A percentile compares a stretch with the other conserved stretches of the same genome.
Conservation (phyloP, 179 eudicot genomes). For the Spinacia oleracea region DNA sequence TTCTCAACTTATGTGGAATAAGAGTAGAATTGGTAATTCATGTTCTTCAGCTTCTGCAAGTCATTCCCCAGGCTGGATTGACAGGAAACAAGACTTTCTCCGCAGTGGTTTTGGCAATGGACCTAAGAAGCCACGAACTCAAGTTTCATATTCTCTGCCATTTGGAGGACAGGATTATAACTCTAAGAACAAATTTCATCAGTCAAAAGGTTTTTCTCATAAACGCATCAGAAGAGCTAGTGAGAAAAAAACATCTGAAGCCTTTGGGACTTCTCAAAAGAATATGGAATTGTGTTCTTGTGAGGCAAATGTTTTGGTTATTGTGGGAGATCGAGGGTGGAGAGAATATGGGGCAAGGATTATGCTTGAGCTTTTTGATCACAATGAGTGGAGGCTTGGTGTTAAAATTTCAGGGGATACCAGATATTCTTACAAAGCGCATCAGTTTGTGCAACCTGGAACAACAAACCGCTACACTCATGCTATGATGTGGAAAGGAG, state of each 20-base stretch:
- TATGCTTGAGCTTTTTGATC: constrained; percentile 65
- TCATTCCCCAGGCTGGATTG: constrained; percentile 41
- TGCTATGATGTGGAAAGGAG: constrained; percentile 99
- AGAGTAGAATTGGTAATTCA: constrained; percentile 32
- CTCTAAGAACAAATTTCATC: constrained; percentile 41
- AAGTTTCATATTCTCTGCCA: constrained; percentile 77
- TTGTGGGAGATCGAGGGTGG: constrained; percentile 76
- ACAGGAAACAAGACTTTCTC: constrained; percentile 45
- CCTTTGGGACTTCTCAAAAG: constrained; percentile 42
- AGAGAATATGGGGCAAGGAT: constrained; percentile 81
- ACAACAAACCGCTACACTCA: constrained; percentile 86
- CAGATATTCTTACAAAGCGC: constrained; percentile 70
- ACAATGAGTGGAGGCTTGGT: constrained; percentile 82
- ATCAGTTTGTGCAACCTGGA: constrained; percentile 78
- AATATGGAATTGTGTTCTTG: constrained; percentile 61
- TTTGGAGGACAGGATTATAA: constrained; percentile 48
- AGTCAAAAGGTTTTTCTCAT: constrained; percentile 51
- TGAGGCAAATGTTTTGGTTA: constrained; percentile 74
- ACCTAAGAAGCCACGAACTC: constrained; percentile 84
- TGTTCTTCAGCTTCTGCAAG: constrained; percentile 41
- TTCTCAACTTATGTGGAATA: constrained; percentile 44
- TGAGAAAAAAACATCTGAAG: constrained; percentile 61
- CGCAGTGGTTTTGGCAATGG: constrained; percentile 60
- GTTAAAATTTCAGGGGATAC: constrained; percentile 63
- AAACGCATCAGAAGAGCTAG: constrained; percentile 69